A percentile compares a stretch with the other conserved stretches of the same genome.
phyloP scores from a whole-genome alignment of 2,329 filamentous ascomycete genomes.

The Pleoardoris graminearum region DNA sequence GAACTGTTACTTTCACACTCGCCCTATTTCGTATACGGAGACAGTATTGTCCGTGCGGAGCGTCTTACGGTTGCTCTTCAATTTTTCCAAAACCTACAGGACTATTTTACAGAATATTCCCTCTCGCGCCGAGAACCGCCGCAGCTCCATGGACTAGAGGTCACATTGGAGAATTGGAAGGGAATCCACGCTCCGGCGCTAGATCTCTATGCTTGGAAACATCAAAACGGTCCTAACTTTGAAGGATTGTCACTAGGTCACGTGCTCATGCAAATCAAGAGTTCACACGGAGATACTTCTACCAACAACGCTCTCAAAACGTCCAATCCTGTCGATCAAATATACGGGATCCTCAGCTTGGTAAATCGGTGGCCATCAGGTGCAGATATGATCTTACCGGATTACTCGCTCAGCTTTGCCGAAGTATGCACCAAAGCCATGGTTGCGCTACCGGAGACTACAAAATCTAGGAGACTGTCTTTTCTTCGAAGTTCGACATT shows the following conservation, averaged over 20 bases:
- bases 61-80: background rate
- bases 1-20: background rate
- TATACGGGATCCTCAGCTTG: background rate
- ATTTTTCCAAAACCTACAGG: too few species aligned
- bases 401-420: background rate
- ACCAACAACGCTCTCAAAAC: background rate
- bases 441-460: background rate
- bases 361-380: background rate
- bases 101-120: too few species aligned
- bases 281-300: too few species aligned
- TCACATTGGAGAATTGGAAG: too few species aligned
- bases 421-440: background rate
- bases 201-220: too few species aligned
- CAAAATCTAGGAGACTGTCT: background rate
- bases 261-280: too few species aligned
- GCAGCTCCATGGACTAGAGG: too few species aligned
- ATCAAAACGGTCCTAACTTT: too few species aligned
- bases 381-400: background rate
- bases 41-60: background rate
- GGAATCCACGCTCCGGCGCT: too few species aligned
- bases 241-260: background rate
- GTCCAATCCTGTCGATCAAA: background rate
- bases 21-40: background rate
- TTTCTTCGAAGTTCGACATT: background rate
- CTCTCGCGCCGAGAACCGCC: too few species aligned